Base-by-base conservation (phyloP, 2,329 filamentous ascomycete genomes). In the Pezizomycotina sp. region DNA sequence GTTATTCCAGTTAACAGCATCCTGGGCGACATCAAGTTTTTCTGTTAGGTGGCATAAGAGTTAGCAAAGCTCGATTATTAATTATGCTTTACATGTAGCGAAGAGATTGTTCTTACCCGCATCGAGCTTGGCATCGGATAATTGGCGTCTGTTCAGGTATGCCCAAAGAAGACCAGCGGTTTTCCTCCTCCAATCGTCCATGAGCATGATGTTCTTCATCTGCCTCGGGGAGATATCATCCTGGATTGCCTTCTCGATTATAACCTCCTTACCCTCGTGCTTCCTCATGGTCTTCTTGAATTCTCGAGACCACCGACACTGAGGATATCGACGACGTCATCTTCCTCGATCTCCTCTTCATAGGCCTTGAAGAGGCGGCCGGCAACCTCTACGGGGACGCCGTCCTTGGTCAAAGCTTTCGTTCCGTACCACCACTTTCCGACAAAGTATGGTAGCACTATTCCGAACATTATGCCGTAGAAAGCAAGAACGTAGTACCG, bases 361-460 rank as follows among this genome's bases (percentile, higher is more conserved):
- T 91, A 98, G 54, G 92, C 82, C 50, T 75, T 77, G 68, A 98
- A 95, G 40, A 98, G 69, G 48, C 82, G 84, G 58, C 91, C 91
- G 50, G 91, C 84, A 58, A 80, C 93, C 55, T 89, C 81, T 55
- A 93, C 77, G 36, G 92, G 66, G 16, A 95, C 78, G 50, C 81
- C 82, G 59, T 98, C 91, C 61, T 86, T 91, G 23, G 89, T 95
- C 59, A 80, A 72, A 51, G 76, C 72, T 58, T 92, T 86, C 21
- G 82, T 91, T 43, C 91, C 89, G 56, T 98, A 98, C 89, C 89
- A 98, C 89, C 89, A 98, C 41, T 78, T 83, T 30, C 89, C 89
- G 37, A 98, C 86, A 30, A 89, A 65, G 57, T 91, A 98, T 2
- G 89, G 89, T 34, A 98, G 65, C 42, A 93, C 63, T 44, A 95